These are phyloP conservation scores for Daedaleopsis sinensis DNA, from an alignment of 768 basidiomycete genomes.

Conservation along the genomic window DNA sequence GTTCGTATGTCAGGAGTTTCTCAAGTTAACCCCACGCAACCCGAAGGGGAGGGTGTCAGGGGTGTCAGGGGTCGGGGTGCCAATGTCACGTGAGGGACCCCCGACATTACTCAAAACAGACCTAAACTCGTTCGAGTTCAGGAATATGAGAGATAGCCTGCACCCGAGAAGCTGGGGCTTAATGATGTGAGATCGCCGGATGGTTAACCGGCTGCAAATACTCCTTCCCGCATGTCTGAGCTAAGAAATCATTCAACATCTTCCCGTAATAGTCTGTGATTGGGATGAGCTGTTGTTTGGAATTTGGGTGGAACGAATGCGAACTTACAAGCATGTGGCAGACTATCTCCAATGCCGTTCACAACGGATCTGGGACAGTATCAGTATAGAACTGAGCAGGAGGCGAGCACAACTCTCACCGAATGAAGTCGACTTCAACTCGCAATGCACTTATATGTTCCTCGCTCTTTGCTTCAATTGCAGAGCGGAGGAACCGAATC, in stretches of 20 bases:
- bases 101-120: too few species aligned
- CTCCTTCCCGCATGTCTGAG: constrained; percentile 27
- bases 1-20: too few species aligned
- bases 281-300: background rate
- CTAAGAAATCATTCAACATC: constrained; percentile 51
- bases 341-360: constrained; percentile 61
- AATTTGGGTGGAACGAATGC: background rate
- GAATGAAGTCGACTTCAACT: constrained; percentile 68
- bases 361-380: constrained; percentile 51
- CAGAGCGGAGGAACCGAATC: constrained; percentile 65
- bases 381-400: background rate
- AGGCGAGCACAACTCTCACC: constrained; percentile 42
- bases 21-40: too few species aligned
- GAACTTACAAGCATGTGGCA: constrained; percentile 60
- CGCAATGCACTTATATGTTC: constrained; percentile 63
- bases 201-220: constrained; percentile 12
- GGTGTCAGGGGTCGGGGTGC: too few species aligned
- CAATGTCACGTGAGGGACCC: too few species aligned
- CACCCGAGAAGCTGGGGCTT: too few species aligned
- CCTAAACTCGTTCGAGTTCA: too few species aligned
- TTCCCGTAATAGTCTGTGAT: constrained; percentile 53
- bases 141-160: too few species aligned
- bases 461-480: constrained; percentile 55
- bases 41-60: too few species aligned
- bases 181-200: background rate